A percentile compares a stretch with the other conserved stretches of the same genome.
These are phyloP conservation scores for Alectoria sarmentosa DNA, from an alignment of 495 filamentous ascomycete species.

Conservation along the genomic window DNA sequence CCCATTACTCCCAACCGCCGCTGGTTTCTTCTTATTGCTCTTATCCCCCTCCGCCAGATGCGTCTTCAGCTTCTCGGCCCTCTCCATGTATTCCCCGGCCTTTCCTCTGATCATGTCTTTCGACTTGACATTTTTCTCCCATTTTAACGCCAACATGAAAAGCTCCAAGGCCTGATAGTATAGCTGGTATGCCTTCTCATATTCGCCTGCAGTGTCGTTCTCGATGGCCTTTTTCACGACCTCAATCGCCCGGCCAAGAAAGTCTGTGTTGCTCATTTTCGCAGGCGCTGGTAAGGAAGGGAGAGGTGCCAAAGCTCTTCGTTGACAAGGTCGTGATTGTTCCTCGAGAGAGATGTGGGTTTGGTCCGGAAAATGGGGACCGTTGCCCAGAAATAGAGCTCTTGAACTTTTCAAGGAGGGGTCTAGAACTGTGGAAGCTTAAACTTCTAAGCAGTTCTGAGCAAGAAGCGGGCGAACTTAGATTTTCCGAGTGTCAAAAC, in stretches of 20 bases:
- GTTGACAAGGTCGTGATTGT: too few relatives aligned
- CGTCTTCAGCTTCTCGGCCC: slow-evolving; percentile 92
- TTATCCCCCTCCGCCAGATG: slow-evolving; percentile 71
- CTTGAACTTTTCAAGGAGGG: neutral
- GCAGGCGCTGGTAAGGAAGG: slow-evolving; percentile 18
- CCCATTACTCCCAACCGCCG: slow-evolving; percentile 81
- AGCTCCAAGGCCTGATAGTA: slow-evolving; percentile 93
- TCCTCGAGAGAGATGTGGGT: neutral
- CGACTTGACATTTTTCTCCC: slow-evolving; percentile 93
- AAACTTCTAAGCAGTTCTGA: neutral
- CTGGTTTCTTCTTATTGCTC: slow-evolving; percentile 65
- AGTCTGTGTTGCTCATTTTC: slow-evolving; percentile 94
- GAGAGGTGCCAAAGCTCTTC: neutral
- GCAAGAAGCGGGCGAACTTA: neutral
- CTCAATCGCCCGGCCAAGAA: slow-evolving; percentile 90
- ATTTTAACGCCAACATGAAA: slow-evolving; percentile 95
- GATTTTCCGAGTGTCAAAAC: neutral
- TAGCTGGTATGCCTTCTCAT: slow-evolving; percentile 88
- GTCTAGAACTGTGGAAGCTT: neutral
- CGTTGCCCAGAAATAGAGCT: neutral
- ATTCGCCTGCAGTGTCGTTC: slow-evolving; percentile 88
- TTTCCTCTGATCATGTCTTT: slow-evolving; percentile 97
- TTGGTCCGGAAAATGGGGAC: neutral
- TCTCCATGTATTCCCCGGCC: slow-evolving; percentile 93
- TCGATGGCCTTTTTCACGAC: slow-evolving; percentile 96